These are phyloP conservation scores for Cercophora scortea DNA, from an alignment of 495 filamentous ascomycete species.

Conservation along the genomic window DNA sequence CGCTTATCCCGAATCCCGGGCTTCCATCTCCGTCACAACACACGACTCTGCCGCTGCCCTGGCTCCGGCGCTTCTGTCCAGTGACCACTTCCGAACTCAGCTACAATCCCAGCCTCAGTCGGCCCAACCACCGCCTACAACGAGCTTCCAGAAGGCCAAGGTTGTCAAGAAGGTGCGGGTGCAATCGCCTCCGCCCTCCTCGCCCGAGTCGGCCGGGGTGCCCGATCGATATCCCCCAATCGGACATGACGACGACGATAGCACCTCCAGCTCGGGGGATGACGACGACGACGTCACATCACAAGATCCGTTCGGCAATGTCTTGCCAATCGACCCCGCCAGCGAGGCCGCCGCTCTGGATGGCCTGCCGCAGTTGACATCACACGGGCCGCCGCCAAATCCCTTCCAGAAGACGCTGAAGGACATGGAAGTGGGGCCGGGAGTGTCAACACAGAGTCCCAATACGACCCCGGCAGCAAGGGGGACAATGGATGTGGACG, in stretches of 20 bases:
- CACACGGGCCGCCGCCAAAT: constrained; percentile 31
- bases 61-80: constrained; percentile 16
- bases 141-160: constrained; percentile 39
- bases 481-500: constrained; percentile 50
- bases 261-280: constrained; percentile 11
- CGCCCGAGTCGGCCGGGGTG: constrained; percentile 32
- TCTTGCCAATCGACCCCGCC: neutral
- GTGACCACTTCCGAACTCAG: constrained; percentile 21
- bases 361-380: neutral
- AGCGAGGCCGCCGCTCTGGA: neutral
- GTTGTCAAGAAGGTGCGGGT: constrained; percentile 48
- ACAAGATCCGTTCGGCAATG: constrained; percentile 18
- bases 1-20: constrained; percentile 1
- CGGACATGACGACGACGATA: constrained; percentile 15
- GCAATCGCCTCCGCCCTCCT: constrained; percentile 47
- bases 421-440: constrained; percentile 29
- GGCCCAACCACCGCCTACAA: constrained; percentile 22
- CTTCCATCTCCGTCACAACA: neutral
- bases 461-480: constrained; percentile 16
- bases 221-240: constrained; percentile 26
- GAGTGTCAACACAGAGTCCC: constrained; percentile 10
- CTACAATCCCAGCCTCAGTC: constrained; percentile 20
- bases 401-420: constrained; percentile 43
- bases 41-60: constrained; percentile 3
- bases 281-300: constrained; percentile 18